Conservation (phyloP, 2,329 filamentous ascomycete genomes). For the Didymella pinodella region DNA sequence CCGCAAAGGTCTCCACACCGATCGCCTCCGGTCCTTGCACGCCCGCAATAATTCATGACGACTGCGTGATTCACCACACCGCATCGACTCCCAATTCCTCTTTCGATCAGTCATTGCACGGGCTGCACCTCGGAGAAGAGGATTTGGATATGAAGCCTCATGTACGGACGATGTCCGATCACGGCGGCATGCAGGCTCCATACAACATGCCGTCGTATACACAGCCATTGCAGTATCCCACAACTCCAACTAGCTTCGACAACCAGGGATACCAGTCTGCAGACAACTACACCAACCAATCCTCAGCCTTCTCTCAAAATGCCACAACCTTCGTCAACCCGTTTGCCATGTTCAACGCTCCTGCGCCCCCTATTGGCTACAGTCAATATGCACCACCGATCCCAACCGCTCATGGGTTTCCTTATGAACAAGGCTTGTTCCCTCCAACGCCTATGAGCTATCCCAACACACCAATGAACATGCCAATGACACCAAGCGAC, state of each 20-base stretch:
- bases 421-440: constrained; percentile 8
- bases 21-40: constrained; percentile 9
- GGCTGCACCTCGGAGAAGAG: constrained; percentile 13
- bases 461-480: constrained; percentile 6
- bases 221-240: constrained; percentile 18
- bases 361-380: constrained; percentile 14
- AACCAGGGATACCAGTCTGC: constrained; percentile 8
- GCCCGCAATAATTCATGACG: constrained; percentile 6
- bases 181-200: constrained; percentile 5
- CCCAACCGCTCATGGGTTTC: background rate
- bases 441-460: constrained; percentile 15
- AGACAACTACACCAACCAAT: constrained; percentile 8
- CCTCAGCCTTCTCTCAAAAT: constrained; percentile 2
- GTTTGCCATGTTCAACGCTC: constrained; percentile 16
- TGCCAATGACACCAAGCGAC: constrained; percentile 13
- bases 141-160: constrained; percentile 22
- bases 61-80: constrained; percentile 7
- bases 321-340: constrained; percentile 18
- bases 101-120: constrained; percentile 19
- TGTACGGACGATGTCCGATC: constrained; percentile 7
- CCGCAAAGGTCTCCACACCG: background rate
- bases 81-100: constrained; percentile 16
- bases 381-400: constrained; percentile 2
- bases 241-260: constrained; percentile 10
- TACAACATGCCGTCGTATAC: constrained; percentile 11